Evolutionary conservation across 352 stramenopile species (phyloP), one percentile per base, ranked within the genome.

Genomic region (Globisporangium echinulatum): DNA sequence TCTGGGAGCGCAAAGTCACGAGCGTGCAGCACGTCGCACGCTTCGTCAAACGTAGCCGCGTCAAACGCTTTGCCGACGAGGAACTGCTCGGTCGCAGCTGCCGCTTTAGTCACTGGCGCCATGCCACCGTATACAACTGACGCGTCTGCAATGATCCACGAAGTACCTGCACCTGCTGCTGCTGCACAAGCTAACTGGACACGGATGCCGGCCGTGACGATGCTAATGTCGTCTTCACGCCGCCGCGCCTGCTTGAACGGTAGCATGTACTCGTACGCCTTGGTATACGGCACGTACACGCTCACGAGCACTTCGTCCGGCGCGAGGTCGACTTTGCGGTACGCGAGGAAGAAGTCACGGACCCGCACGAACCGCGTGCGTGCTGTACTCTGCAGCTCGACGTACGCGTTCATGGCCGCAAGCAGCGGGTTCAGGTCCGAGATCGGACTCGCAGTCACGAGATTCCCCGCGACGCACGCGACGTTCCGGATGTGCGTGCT

Each of bases 401-500:
- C 72, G 19, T 77, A 85, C 55, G 81, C 74, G 69, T 87, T 83
- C 82, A 96, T 91, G 1, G 80, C 77, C 36, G 87, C 81, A n/a
- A 99, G 77, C 19, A 98, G 66, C 5, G 96, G 96, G 67, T 98
- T 98, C 94, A 99, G 98, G 68, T 99, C 96, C 17, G 88, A 98
- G 63, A 98, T 99, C 7, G 96, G 96, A 69, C 89, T 98, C 7
- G 96, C 96, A 6, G 95, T 99, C n/a, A 96, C 95, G 3, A 99
- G 77, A 68, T 99, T 99, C 5, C 96, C 96, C 38, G 87, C 96
- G 6, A 99, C 79, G 66, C 90, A 98, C 6, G 95, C 95, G 14
- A 98, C 95, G 67, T 99, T 99, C 38, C 96, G 79, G 64, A 99
- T 98, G 69, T 99, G 96, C 8, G 91, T 98, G 19, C 93, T 98